Evolutionary conservation across 306 rosid species (phyloP).

Genomic region (Crotalaria pallida): DNA sequence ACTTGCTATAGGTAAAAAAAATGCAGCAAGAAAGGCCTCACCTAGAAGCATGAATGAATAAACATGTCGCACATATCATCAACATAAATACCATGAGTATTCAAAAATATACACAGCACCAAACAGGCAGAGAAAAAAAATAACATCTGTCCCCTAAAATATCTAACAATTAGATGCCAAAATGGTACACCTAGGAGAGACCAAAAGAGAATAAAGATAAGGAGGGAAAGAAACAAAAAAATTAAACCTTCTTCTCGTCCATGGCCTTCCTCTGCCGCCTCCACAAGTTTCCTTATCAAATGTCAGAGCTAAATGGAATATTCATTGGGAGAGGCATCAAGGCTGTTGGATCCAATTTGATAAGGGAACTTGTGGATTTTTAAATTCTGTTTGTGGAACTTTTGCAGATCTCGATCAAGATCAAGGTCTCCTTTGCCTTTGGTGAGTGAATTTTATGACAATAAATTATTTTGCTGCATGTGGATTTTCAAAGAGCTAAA

Average conservation of each 20-base stretch:
- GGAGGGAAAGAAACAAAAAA: slow-evolving; percentile 15
- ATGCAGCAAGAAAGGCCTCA: not conserved
- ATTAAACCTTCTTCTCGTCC: slow-evolving; percentile 72
- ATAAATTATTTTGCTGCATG: too few relatives aligned
- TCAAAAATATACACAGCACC: not conserved
- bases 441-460: too few relatives aligned
- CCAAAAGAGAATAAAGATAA: not conserved
- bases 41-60: not conserved
- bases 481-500: too few relatives aligned
- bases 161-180: not conserved
- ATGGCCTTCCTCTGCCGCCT: slow-evolving; percentile 59
- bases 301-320: too few relatives aligned
- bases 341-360: too few relatives aligned
- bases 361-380: too few relatives aligned
- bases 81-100: not conserved
- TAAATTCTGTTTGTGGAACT: too few relatives aligned
- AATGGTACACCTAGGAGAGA: not conserved
- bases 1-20: not conserved
- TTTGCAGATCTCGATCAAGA: too few relatives aligned
- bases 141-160: not conserved
- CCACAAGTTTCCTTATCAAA: too few relatives aligned
- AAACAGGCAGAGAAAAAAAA: not conserved
- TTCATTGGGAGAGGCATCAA: too few relatives aligned
- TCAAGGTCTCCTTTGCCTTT: too few relatives aligned
- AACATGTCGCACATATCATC: not conserved